These are phyloP conservation scores for Solanum tarapatanum DNA, from an alignment of 257 asterid species.

Conservation along the genomic window DNA sequence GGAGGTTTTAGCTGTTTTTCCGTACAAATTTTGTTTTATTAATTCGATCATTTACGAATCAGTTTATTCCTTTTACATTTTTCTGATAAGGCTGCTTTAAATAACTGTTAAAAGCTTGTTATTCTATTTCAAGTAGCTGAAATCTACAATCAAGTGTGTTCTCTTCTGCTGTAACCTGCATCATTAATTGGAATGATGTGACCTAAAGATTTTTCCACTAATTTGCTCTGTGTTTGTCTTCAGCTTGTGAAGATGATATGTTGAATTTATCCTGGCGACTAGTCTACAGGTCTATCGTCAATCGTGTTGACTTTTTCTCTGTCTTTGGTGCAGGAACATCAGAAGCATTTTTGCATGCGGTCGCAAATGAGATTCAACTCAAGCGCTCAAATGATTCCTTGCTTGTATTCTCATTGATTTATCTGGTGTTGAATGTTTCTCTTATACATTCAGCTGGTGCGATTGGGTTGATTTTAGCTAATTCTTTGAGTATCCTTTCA, in stretches of 20 bases:
- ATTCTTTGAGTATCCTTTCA: constrained; percentile 89
- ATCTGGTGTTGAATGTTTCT: constrained; percentile 53
- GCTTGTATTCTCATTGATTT: constrained; percentile 64
- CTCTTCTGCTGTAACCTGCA: background rate
- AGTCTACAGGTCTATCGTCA: background rate
- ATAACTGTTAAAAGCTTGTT: background rate
- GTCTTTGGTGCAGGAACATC: constrained; percentile 55
- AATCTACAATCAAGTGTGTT: background rate
- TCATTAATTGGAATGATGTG: background rate
- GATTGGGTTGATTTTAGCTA: constrained; percentile 77
- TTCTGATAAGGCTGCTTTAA: background rate
- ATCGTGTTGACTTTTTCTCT: background rate
- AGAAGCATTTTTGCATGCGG: constrained; percentile 96
- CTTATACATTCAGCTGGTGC: constrained; percentile 85
- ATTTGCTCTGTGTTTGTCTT: background rate
- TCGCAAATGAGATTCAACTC: constrained; percentile 73
- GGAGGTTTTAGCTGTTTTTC: background rate
- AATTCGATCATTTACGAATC: background rate
- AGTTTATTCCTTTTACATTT: background rate
- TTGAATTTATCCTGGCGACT: background rate
- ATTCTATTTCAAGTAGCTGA: background rate
- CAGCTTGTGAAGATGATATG: background rate
- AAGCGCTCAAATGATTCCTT: constrained; percentile 67
- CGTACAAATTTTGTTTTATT: background rate
- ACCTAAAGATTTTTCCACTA: background rate